These are phyloP conservation scores for Cichorium intybus DNA, from an alignment of 140 eudicot species.

Conservation along the genomic window DNA sequence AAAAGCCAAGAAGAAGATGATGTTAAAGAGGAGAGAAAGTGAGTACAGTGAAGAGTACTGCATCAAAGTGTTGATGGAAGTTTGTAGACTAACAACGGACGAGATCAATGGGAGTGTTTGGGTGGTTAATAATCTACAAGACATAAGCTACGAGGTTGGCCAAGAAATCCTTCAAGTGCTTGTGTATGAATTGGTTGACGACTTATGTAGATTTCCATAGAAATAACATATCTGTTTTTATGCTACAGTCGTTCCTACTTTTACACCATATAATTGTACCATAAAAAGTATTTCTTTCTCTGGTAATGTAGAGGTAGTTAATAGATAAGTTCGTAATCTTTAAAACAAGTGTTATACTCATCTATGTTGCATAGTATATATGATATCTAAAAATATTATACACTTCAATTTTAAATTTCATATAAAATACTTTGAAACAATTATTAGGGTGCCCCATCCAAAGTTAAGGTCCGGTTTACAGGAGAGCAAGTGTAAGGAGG, in stretches of 20 bases:
- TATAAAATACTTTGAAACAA: too few relatives aligned
- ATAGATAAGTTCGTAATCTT: not conserved
- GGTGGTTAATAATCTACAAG: constrained; percentile 5
- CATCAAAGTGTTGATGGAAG: constrained; percentile 10
- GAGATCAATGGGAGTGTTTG: constrained; percentile 20
- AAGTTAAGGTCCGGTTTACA: too few relatives aligned
- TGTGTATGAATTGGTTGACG: constrained; percentile 24
- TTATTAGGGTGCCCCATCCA: too few relatives aligned
- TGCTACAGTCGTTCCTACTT: not conserved
- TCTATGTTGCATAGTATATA: not conserved
- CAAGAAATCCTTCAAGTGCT: constrained; percentile 26
- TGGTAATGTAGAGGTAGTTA: not conserved
- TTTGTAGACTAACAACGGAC: constrained; percentile 18
- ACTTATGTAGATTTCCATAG: constrained; percentile 1
- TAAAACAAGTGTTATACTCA: not conserved
- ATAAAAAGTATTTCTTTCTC: not conserved
- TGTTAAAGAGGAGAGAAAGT: constrained; percentile 20
- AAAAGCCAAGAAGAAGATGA: constrained; percentile 3
- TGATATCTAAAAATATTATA: not conserved
- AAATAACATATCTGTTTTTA: not conserved
- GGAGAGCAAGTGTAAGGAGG: too few relatives aligned
- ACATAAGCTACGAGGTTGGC: constrained; percentile 20
- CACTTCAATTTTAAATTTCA: not conserved
- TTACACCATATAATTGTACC: not conserved
- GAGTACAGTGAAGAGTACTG: constrained; percentile 21